Percentiles rank a stretch among this genome's conserved stretches.
Evolutionary conservation across 768 basidiomycete genomes (phyloP).

Genomic region (Fistulinella prunicolor): DNA sequence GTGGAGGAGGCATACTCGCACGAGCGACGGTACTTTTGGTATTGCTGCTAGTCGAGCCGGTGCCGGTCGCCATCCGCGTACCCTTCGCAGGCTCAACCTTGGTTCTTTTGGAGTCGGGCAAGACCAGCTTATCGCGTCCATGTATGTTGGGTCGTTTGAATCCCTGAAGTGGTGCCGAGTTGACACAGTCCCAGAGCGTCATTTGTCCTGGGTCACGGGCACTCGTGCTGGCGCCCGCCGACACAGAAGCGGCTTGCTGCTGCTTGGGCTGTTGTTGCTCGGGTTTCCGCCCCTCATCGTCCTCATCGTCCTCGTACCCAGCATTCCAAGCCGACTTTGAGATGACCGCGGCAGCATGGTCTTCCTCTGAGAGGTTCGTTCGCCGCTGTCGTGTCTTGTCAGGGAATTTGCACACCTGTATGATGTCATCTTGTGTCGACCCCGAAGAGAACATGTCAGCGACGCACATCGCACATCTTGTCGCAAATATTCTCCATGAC

Average conservation of each 20-base stretch:
- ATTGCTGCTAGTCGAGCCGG: neutral
- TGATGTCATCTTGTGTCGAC: too few relatives aligned
- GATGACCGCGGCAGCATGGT: slow-evolving; percentile 26
- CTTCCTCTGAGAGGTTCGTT: slow-evolving; percentile 46
- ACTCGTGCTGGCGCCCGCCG: neutral
- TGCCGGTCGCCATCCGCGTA: neutral
- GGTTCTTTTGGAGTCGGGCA: slow-evolving; percentile 20
- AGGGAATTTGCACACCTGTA: slow-evolving; percentile 75
- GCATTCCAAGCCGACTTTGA: slow-evolving; percentile 18
- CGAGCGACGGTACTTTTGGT: neutral
- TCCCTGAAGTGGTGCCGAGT: slow-evolving; percentile 11
- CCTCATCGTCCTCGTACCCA: slow-evolving; percentile 31
- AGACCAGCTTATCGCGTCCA: slow-evolving; percentile 4
- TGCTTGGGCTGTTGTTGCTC: neutral
- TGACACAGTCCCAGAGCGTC: slow-evolving; percentile 24
- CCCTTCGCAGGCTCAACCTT: slow-evolving; percentile 13
- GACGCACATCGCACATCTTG: slow-evolving; percentile 76
- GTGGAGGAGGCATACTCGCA: slow-evolving; percentile 18
- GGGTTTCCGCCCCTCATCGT: slow-evolving; percentile 1
- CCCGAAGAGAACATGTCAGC: neutral
- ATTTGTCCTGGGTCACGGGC: slow-evolving; percentile 10
- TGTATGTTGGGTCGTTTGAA: slow-evolving; percentile 25
- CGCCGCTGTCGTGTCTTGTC: slow-evolving; percentile 56
- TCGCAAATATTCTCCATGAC: slow-evolving; percentile 55
- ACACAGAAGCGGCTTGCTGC: neutral